Conservation (phyloP, 139 green algal genomes). For the Picochlorum sp. region DNA sequence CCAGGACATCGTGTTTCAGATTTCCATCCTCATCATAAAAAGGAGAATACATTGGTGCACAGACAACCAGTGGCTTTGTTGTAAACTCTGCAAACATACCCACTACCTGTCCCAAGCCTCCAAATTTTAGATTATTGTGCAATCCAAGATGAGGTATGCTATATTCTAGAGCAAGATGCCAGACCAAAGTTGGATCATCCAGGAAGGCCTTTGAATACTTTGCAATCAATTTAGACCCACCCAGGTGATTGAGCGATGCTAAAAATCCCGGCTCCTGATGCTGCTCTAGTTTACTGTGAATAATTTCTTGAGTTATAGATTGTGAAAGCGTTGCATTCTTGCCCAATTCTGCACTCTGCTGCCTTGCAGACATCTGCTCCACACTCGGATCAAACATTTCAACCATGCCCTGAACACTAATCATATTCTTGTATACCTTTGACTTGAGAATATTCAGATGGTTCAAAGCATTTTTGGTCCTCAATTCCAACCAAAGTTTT, state of each 20-base stretch:
- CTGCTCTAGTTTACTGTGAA: too few species aligned
- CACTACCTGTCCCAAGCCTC: constrained; percentile 35
- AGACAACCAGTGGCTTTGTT: constrained; percentile 26
- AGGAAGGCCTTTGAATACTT: neutral
- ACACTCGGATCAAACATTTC: too few species aligned
- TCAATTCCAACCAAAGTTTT: too few species aligned
- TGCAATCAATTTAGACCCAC: neutral
- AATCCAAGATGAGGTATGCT: constrained; percentile 30
- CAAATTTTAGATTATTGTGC: constrained; percentile 24
- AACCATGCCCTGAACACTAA: too few species aligned
- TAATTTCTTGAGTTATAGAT: too few species aligned
- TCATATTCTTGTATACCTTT: too few species aligned
- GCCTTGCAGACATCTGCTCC: too few species aligned
- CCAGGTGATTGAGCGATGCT: neutral
- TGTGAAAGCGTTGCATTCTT: too few species aligned
- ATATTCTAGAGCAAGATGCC: constrained; percentile 38
- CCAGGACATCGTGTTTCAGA: neutral
- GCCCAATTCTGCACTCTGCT: too few species aligned
- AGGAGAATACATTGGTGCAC: constrained; percentile 30
- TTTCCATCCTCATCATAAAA: constrained; percentile 25
- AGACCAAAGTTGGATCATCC: constrained; percentile 6
- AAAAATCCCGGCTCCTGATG: too few species aligned
- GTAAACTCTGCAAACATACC: constrained; percentile 24
- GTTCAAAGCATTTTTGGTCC: too few species aligned
- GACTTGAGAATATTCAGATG: too few species aligned